phyloP scores from a whole-genome alignment of 768 basidiomycete species.

The Trametes gibbosa region DNA sequence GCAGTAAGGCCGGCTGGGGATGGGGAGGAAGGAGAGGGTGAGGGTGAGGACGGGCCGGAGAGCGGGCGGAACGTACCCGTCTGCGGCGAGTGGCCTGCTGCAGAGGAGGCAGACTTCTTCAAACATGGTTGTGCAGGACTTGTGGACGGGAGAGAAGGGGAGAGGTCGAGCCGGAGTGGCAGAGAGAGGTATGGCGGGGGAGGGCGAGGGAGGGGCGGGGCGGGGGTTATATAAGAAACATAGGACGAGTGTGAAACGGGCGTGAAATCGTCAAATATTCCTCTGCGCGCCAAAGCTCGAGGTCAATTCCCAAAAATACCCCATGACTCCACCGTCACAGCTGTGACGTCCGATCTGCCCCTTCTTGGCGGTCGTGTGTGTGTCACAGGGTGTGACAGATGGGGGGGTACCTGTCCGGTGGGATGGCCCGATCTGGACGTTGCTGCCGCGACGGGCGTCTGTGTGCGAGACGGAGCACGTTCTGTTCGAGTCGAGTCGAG shows the following conservation, averaged over 20 bases:
- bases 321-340: slow-evolving; percentile 18
- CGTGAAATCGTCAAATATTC: slow-evolving; percentile 8
- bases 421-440: not conserved
- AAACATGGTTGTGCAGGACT: slow-evolving; percentile 49
- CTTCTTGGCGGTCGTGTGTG: slow-evolving; percentile 18
- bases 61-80: slow-evolving; percentile 46
- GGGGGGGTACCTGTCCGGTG: slow-evolving; percentile 6
- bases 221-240: slow-evolving; percentile 20
- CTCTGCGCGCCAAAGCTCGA: not conserved
- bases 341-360: slow-evolving; percentile 14
- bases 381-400: not conserved
- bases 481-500: slow-evolving; percentile 6
- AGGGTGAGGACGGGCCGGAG: slow-evolving; percentile 12
- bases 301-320: slow-evolving; percentile 14
- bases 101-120: slow-evolving; percentile 77
- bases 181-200: not conserved
- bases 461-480: slow-evolving; percentile 12
- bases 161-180: not conserved
- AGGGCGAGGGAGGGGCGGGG: not conserved
- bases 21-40: slow-evolving; percentile 15
- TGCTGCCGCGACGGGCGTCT: not conserved
- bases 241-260: slow-evolving; percentile 15
- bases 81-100: slow-evolving; percentile 60
- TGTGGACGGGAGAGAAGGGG: not conserved
- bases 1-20: slow-evolving; percentile 62